Evolutionary conservation across 805 yeast genomes (phyloP), one percentile per base, ranked within the genome.

Genomic region (Yarrowia osloensis): DNA sequence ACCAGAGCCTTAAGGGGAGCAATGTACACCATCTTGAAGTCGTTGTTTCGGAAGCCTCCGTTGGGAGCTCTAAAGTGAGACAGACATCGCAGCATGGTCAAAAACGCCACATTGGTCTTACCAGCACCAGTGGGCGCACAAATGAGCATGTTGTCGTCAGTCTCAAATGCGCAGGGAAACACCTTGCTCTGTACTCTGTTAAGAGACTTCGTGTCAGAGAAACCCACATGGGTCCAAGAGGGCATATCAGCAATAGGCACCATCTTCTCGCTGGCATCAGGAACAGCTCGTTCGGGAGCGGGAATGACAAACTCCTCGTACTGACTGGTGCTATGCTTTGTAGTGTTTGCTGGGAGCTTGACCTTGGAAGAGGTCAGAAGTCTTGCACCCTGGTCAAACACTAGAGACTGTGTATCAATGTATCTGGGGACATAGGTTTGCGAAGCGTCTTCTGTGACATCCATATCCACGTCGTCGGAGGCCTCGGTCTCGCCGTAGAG

Each of bases 101-200:
- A 77, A 87, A 95, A 85, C 0, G 99, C 99, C 31, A 95, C 97
- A 75, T 95, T 95, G 24, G 99, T 94, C 75, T 94, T 94, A 79
- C 99, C 99, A 2, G 97, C 97, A 79, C 99, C 99, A 0, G 99
- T 94, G 7, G 99, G 99, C 0, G 99, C 98, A 82, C 98, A 94
- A 71, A 94, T 79, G 19, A 94, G 78, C 44, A 95, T 75, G 72
- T 93, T 94, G 4, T 82, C 81, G 73, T 90, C 95, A 1, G 84
- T 78, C 4, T 81, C 73, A 70, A 94, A 90, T 0, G 97, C 97
- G n/a, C 80, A 74, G 1, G 95, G 95, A 70, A 78, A 91, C 0
- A 93, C 91, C 69, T 84, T 84, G 0, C 97, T 89, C 76, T 95
- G 99, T 17, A 95, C 85, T 65, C 91, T 79, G 76, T 95, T 95